Conservation (phyloP, 2,329 filamentous ascomycete species). For the Aureobasidium leucospermi region DNA sequence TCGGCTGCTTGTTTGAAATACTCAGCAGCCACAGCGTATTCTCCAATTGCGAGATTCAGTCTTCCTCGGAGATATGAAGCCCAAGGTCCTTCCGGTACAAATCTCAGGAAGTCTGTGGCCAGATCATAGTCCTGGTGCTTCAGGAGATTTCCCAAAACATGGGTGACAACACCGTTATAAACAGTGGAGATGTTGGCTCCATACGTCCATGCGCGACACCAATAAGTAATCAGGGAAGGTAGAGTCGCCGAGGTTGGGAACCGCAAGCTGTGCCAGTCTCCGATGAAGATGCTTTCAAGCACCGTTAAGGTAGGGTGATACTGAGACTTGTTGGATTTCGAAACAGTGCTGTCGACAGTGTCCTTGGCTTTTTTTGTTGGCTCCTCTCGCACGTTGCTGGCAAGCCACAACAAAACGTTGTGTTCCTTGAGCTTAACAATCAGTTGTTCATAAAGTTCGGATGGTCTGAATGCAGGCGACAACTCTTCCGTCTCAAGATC, state of each 20-base stretch:
- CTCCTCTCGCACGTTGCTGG: conserved; percentile 39
- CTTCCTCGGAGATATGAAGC: conserved; percentile 75
- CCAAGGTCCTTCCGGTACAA: conserved; percentile 53
- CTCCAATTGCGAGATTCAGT: conserved; percentile 63
- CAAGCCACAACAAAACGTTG: conserved; percentile 66
- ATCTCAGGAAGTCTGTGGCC: conserved; percentile 58
- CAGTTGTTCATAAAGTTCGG: conserved; percentile 59
- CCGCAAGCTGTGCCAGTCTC: conserved; percentile 31
- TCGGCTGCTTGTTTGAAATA: conserved; percentile 69
- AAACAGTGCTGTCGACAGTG: not conserved
- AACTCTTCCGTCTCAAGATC: conserved; percentile 70
- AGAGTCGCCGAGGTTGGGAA: conserved; percentile 23
- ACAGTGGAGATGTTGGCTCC: conserved; percentile 31
- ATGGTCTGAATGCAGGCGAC: conserved; percentile 55
- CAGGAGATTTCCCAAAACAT: conserved; percentile 39
- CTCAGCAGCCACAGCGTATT: conserved; percentile 64
- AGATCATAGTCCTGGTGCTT: conserved; percentile 38
- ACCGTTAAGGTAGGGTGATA: conserved; percentile 24
- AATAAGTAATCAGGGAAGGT: conserved; percentile 34
- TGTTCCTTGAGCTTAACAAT: conserved; percentile 64
- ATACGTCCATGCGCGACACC: conserved; percentile 39
- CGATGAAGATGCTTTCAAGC: conserved; percentile 34
- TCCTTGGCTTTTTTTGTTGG: conserved; percentile 27
- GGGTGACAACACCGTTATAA: conserved; percentile 32
- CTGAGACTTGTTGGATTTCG: conserved; percentile 1